Percentiles rank a stretch among this genome's conserved stretches.
These are phyloP conservation scores for Magnusiomyces clavatus DNA, from an alignment of 1,139 yeast species.

Conservation along the genomic window DNA sequence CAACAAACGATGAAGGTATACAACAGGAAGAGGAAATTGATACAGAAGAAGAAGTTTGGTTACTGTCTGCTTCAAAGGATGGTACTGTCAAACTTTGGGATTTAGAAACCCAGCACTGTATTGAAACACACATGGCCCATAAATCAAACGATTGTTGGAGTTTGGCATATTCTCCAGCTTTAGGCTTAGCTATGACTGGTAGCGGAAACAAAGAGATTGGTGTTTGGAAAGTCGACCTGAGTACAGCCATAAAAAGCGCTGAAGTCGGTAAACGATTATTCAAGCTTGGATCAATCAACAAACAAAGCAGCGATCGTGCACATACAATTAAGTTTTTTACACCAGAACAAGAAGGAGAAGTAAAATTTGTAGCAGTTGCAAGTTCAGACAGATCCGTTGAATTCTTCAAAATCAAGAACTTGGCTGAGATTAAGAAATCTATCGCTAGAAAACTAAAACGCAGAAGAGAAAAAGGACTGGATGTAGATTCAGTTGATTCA, in stretches of 20 bases:
- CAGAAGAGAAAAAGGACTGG: slow-evolving; percentile 63
- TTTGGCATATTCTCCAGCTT: slow-evolving; percentile 36
- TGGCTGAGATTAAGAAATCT: slow-evolving; percentile 76
- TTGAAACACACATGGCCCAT: slow-evolving; percentile 93
- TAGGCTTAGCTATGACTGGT: slow-evolving; percentile 45
- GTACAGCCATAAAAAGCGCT: background rate
- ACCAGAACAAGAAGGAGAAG: slow-evolving; percentile 12
- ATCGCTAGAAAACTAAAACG: slow-evolving; percentile 73
- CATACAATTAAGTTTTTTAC: slow-evolving; percentile 48
- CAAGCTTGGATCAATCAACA: slow-evolving; percentile 63
- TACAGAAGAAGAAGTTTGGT: slow-evolving; percentile 43
- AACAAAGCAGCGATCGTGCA: slow-evolving; percentile 74
- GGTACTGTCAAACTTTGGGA: slow-evolving; percentile 94
- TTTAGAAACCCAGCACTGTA: slow-evolving; percentile 75
- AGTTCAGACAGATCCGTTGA: slow-evolving; percentile 81
- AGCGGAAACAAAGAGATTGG: slow-evolving; percentile 79
- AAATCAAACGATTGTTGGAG: slow-evolving; percentile 85
- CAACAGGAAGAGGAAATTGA: slow-evolving; percentile 9
- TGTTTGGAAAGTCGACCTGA: slow-evolving; percentile 58
- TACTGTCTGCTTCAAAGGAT: slow-evolving; percentile 76
- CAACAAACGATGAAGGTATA: slow-evolving; percentile 8
- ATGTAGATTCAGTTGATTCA: slow-evolving; percentile 47
- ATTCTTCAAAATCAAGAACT: slow-evolving; percentile 64
- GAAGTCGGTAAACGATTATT: slow-evolving; percentile 40
- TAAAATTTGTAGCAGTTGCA: slow-evolving; percentile 55